Evolutionary conservation across 2,329 filamentous ascomycete species (phyloP).

Genomic region (Fusarium brevicatenulatum): DNA sequence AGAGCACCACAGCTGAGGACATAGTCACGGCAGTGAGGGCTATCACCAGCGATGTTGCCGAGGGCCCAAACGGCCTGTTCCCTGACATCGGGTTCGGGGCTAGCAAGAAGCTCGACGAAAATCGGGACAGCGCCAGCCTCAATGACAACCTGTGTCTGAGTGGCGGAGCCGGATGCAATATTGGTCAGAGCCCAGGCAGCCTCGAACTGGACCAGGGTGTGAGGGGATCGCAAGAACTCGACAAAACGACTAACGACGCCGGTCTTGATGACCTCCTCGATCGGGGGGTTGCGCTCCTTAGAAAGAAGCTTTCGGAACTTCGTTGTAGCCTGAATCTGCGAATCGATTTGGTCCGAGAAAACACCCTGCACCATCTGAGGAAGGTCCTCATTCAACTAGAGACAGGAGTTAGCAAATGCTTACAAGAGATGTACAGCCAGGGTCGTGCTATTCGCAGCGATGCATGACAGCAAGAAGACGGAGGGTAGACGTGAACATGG

Average conservation of each 20-base stretch:
- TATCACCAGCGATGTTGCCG: constrained; percentile 98
- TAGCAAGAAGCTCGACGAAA: constrained; percentile 94
- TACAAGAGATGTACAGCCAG: constrained; percentile 1
- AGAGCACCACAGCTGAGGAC: constrained; percentile 92
- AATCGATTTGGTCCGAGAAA: constrained; percentile 98
- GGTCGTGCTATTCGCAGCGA: constrained; percentile 4
- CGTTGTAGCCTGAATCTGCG: constrained; percentile 96
- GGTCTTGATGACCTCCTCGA: constrained; percentile 99
- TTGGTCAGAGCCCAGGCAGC: constrained; percentile 99
- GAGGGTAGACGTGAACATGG: constrained; percentile 18
- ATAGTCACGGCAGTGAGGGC: constrained; percentile 96
- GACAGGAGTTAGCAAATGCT: constrained; percentile 32
- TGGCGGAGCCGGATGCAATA: constrained; percentile 96
- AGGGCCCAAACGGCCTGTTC: constrained; percentile 99
- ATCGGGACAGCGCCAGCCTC: constrained; percentile 98
- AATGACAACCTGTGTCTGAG: constrained; percentile 98
- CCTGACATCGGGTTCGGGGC: constrained; percentile 95
- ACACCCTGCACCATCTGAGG: constrained; percentile 98
- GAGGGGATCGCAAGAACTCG: constrained; percentile 96
- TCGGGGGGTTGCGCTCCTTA: constrained; percentile 98
- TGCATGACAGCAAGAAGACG: constrained; percentile 9
- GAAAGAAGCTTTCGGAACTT: constrained; percentile 98
- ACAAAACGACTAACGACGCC: constrained; percentile 97
- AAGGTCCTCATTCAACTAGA: constrained; percentile 93
- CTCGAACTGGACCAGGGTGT: constrained; percentile 98